phyloP scores from a whole-genome alignment of 495 filamentous ascomycete species.

The Trichoderma erinaceum region DNA sequence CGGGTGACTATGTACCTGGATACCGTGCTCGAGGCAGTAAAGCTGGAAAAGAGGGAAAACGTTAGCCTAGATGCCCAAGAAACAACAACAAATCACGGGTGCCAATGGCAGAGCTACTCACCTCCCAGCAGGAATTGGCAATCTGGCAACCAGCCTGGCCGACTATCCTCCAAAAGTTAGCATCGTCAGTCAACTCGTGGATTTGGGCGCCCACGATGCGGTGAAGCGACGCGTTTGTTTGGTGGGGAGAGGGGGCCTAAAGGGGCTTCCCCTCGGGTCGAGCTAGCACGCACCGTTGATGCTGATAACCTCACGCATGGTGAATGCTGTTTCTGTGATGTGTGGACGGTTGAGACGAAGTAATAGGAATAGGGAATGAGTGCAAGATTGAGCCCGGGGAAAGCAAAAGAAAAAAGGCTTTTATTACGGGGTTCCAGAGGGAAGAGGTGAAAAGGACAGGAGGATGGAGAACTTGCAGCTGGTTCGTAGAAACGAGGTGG shows the following conservation, averaged over 20 bases:
- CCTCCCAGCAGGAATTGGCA: conserved; percentile 99
- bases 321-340: conserved; percentile 24
- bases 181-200: conserved; percentile 20
- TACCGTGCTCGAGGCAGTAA: conserved; percentile 99
- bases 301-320: conserved; percentile 95
- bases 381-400: conserved; percentile 11
- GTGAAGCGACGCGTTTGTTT: conserved; percentile 32
- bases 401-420: conserved; percentile 8
- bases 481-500: conserved; percentile 15
- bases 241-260: conserved; percentile 18
- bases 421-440: conserved; percentile 13
- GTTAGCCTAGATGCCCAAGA: conserved; percentile 22
- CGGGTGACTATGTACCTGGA: conserved; percentile 65
- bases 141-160: conserved; percentile 99
- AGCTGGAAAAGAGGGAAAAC: conserved; percentile 52
- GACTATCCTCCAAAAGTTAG: conserved; percentile 57
- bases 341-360: background rate
- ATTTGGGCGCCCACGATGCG: conserved; percentile 29
- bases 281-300: conserved; percentile 74
- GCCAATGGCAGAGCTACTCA: conserved; percentile 44
- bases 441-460: conserved; percentile 13
- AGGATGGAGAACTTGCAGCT: conserved; percentile 9
- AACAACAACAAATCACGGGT: background rate
- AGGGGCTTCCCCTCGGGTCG: conserved; percentile 18
- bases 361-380: background rate